These are phyloP conservation scores for Geoglossum cookeanum DNA, from an alignment of 2,329 filamentous ascomycete genomes.

Conservation along the genomic window DNA sequence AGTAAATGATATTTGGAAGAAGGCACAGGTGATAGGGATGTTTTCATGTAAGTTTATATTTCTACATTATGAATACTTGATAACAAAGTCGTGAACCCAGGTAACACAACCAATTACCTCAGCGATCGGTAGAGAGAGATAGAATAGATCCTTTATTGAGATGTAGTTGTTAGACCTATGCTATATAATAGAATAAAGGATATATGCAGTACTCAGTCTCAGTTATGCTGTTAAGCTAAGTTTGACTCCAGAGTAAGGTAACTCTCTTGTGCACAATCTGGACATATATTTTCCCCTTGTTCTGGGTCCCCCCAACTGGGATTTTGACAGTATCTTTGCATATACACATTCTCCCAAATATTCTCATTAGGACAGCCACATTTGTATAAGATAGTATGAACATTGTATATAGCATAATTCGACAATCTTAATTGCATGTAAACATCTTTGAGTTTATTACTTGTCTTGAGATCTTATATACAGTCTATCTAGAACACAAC, in stretches of 20 bases:
- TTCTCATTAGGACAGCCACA: not conserved
- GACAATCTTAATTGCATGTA: not conserved
- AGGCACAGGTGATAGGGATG: not conserved
- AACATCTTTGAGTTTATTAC: not conserved
- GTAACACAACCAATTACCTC: not conserved
- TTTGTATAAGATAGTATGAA: not conserved
- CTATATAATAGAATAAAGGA: not conserved
- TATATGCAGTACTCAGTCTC: not conserved
- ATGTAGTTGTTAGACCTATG: not conserved
- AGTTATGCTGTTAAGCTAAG: slow-evolving; percentile 3
- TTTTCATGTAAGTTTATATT: not conserved
- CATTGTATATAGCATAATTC: not conserved
- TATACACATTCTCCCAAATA: not conserved
- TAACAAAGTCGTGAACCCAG: not conserved
- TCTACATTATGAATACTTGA: not conserved
- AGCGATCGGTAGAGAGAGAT: not conserved
- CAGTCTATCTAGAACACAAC: not conserved
- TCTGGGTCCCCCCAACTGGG: too few relatives aligned
- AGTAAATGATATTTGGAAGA: not conserved
- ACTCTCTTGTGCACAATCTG: not conserved
- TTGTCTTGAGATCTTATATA: not conserved
- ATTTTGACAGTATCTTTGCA: too few relatives aligned
- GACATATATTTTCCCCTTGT: not conserved
- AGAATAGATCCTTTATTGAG: not conserved
- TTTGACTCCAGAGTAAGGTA: not conserved